phyloP scores from a whole-genome alignment of 306 rosid species.

The Myrica gale region DNA sequence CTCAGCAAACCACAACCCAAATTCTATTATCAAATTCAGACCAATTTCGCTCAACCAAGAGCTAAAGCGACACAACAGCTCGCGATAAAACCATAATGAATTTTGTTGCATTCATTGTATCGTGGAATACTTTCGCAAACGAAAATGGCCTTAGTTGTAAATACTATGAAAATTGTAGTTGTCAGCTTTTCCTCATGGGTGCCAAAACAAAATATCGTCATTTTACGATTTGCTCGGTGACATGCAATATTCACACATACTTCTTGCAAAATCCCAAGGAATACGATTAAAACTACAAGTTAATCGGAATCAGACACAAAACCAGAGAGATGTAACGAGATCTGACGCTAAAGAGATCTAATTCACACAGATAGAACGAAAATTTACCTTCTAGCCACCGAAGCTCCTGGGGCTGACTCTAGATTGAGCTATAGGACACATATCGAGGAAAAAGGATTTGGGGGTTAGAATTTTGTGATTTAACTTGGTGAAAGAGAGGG shows the following conservation, averaged over 20 bases:
- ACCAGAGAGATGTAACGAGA: background rate
- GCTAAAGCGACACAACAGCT: no score
- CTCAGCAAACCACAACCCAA: no score
- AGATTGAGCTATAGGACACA: background rate
- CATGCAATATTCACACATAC: background rate
- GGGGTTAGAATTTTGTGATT: background rate
- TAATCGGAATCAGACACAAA: background rate
- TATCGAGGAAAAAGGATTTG: background rate
- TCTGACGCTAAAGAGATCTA: background rate
- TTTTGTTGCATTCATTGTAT: no score
- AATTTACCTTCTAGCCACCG: constrained; percentile 3
- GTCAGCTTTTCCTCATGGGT: background rate
- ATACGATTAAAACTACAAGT: background rate
- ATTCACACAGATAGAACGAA: background rate
- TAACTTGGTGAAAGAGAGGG: background rate
- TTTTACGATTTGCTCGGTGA: background rate
- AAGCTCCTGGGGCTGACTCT: background rate
- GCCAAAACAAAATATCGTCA: background rate
- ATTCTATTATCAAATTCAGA: no score
- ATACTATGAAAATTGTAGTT: background rate
- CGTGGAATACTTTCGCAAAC: no score
- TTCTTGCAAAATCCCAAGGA: background rate
- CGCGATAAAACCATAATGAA: no score
- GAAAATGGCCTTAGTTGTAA: no score
- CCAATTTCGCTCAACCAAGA: no score